Percentiles rank a stretch among this genome's conserved stretches.
These are phyloP conservation scores for Urtica urens DNA, from an alignment of 306 rosid genomes.

Conservation along the genomic window DNA sequence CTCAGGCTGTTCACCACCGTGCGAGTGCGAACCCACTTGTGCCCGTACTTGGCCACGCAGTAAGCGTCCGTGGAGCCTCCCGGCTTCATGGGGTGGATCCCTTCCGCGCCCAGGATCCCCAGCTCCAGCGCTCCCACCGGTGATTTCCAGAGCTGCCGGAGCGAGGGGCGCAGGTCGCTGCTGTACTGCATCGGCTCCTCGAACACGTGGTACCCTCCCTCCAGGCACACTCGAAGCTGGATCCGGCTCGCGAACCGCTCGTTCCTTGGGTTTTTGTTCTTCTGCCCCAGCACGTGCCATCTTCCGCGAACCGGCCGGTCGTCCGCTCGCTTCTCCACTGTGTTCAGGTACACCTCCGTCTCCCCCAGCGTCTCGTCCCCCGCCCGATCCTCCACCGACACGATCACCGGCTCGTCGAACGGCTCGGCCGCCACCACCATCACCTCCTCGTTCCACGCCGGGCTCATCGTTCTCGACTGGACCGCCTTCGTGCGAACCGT, in stretches of 20 bases:
- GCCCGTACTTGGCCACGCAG: slow-evolving; percentile 90
- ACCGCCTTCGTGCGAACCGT: slow-evolving; percentile 35
- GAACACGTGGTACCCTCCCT: slow-evolving; percentile 93
- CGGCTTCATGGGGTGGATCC: slow-evolving; percentile 58
- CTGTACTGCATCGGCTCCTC: slow-evolving; percentile 86
- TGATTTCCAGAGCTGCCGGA: slow-evolving; percentile 63
- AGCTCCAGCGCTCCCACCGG: slow-evolving; percentile 75
- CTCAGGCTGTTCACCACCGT: slow-evolving; percentile 48
- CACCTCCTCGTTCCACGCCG: slow-evolving; percentile 55
- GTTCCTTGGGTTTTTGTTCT: slow-evolving; percentile 34
- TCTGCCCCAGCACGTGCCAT: slow-evolving; percentile 54
- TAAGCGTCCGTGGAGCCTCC: slow-evolving; percentile 58
- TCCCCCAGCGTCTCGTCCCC: slow-evolving; percentile 73
- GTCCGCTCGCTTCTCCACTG: slow-evolving; percentile 61
- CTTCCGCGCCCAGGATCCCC: slow-evolving; percentile 59
- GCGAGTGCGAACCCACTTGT: slow-evolving; percentile 88
- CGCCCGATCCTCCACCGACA: slow-evolving; percentile 59
- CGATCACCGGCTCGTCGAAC: slow-evolving; percentile 59
- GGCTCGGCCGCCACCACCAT: slow-evolving; percentile 86
- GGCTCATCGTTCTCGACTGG: slow-evolving; percentile 39
- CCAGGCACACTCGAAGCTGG: slow-evolving; percentile 51
- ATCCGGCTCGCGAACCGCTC: slow-evolving; percentile 52
- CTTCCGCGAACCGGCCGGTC: slow-evolving; percentile 25
- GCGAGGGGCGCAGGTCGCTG: slow-evolving; percentile 74
- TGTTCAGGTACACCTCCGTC: slow-evolving; percentile 33